These are phyloP conservation scores for Pichia sp. DNA, from an alignment of 1,139 yeast genomes.

Conservation along the genomic window DNA sequence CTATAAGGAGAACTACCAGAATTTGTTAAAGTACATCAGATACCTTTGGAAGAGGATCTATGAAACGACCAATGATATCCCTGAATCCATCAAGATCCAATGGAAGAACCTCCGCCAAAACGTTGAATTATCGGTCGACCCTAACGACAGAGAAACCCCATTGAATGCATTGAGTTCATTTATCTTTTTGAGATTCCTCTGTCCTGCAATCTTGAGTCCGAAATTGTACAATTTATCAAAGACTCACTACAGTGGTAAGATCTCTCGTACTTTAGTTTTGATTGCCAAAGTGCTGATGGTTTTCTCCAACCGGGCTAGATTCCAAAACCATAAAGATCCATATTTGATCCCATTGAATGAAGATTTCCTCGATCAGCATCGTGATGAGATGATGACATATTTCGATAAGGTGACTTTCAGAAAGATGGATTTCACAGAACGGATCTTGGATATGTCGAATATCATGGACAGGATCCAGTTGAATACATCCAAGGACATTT, in stretches of 20 bases:
- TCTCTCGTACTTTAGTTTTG: constrained; percentile 76
- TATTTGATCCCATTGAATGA: constrained; percentile 68
- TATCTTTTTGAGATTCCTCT: constrained; percentile 79
- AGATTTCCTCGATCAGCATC: constrained; percentile 56
- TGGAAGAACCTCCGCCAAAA: constrained; percentile 57
- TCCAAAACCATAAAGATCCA: constrained; percentile 79
- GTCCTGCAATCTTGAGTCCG: constrained; percentile 91
- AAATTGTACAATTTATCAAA: constrained; percentile 73
- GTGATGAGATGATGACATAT: constrained; percentile 59
- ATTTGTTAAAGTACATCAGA: constrained; percentile 54
- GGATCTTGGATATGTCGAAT: constrained; percentile 55
- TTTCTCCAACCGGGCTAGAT: constrained; percentile 71
- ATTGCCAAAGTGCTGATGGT: constrained; percentile 82
- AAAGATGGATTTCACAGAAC: constrained; percentile 64
- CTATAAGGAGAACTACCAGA: constrained; percentile 47
- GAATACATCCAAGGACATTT: constrained; percentile 37
- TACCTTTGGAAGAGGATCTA: constrained; percentile 73
- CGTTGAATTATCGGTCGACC: constrained; percentile 59
- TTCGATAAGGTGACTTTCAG: constrained; percentile 72
- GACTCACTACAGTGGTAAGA: constrained; percentile 65
- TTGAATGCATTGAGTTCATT: constrained; percentile 80
- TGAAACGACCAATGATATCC: constrained; percentile 72
- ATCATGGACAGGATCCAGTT: constrained; percentile 46
- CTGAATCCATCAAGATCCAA: constrained; percentile 62
- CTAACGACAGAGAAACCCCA: constrained; percentile 52